Percentiles rank a stretch among this genome's conserved stretches.
Evolutionary conservation across 129 eudicot genomes (phyloP).

Genomic region (Lonicera japonica): DNA sequence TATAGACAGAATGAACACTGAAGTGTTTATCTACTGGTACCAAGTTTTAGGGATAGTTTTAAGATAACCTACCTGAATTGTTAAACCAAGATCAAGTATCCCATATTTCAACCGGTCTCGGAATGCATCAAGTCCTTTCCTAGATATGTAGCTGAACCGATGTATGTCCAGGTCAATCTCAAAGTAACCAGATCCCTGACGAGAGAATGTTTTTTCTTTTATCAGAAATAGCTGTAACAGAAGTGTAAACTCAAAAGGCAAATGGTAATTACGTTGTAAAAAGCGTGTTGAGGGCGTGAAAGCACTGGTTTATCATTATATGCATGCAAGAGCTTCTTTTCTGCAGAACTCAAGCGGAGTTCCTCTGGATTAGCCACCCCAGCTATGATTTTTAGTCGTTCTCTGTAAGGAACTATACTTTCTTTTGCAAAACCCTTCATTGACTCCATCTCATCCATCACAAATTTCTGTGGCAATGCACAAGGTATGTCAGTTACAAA

Average conservation of each 20-base stretch:
- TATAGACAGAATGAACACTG: not conserved
- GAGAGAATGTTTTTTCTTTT: too few species aligned
- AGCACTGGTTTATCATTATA: constrained; percentile 80
- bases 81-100: constrained; percentile 57
- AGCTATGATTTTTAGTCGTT: constrained; percentile 72
- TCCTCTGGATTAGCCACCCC: constrained; percentile 84
- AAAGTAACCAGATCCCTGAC: constrained; percentile 65
- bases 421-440: constrained; percentile 65
- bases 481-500: too few species aligned
- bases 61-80: constrained; percentile 44
- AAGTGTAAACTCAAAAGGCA: too few species aligned
- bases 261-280: constrained; percentile 42
- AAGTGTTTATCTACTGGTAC: not conserved
- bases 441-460: constrained; percentile 60
- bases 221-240: too few species aligned
- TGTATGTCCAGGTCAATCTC: constrained; percentile 77
- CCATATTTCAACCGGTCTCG: constrained; percentile 55
- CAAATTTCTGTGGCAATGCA: constrained; percentile 34
- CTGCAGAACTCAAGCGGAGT: constrained; percentile 67
- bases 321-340: constrained; percentile 66
- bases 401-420: constrained; percentile 69
- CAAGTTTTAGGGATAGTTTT: not conserved
- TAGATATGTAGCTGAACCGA: constrained; percentile 67
- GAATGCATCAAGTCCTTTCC: constrained; percentile 68
- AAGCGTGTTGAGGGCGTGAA: constrained; percentile 83